These are phyloP conservation scores for Pseudocercospora pini-densiflorae DNA, from an alignment of 2,329 filamentous ascomycete genomes.

Conservation along the genomic window DNA sequence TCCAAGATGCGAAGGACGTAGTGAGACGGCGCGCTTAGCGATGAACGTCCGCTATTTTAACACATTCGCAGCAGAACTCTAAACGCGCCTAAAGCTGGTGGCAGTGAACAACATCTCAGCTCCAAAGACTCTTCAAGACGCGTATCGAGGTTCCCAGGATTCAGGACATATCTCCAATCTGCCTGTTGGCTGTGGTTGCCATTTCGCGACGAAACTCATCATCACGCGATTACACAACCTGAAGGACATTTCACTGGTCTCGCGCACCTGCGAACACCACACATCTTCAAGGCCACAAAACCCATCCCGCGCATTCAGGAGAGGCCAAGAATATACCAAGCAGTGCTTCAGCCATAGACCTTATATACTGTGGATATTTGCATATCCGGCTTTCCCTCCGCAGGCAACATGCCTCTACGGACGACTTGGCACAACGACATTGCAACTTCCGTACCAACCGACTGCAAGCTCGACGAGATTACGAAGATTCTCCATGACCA, in stretches of 20 bases:
- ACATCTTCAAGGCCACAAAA: too few relatives aligned
- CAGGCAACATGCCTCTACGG: not conserved
- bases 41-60: not conserved
- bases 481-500: slow-evolving; percentile 28
- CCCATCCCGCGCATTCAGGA: not conserved
- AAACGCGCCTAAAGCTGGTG: not conserved
- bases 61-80: too few relatives aligned
- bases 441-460: slow-evolving; percentile 18
- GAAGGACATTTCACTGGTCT: too few relatives aligned
- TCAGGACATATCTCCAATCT: too few relatives aligned
- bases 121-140: too few relatives aligned
- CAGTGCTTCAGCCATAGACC: not conserved
- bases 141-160: too few relatives aligned
- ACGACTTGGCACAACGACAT: slow-evolving; percentile 14
- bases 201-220: too few relatives aligned
- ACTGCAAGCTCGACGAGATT: slow-evolving; percentile 15
- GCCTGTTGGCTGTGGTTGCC: too few relatives aligned
- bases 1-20: not conserved
- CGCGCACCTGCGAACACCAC: too few relatives aligned
- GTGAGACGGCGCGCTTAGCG: not conserved
- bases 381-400: slow-evolving; percentile 1
- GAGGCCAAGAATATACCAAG: not conserved
- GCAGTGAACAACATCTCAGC: too few relatives aligned
- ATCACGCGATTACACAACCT: too few relatives aligned
- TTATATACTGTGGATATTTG: not conserved